phyloP scores from a whole-genome alignment of 768 basidiomycete genomes.

The Rhizopogon sp. region DNA sequence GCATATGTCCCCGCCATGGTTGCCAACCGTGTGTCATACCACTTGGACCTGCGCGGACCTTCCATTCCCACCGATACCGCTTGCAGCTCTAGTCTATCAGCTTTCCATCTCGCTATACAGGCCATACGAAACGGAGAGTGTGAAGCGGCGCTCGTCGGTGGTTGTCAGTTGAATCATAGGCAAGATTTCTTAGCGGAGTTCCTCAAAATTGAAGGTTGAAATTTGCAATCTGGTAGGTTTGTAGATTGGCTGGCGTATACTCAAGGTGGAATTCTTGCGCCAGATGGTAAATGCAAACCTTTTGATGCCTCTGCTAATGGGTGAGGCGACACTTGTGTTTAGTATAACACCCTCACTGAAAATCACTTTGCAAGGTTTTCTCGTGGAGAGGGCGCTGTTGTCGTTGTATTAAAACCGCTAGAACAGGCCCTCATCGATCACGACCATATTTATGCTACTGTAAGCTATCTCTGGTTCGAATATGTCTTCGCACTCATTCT shows the following conservation, averaged over 20 bases:
- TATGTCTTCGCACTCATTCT: background rate
- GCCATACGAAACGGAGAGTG: constrained; percentile 40
- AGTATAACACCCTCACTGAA: background rate
- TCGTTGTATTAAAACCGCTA: constrained; percentile 36
- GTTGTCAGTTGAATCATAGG: constrained; percentile 39
- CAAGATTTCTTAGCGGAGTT: constrained; percentile 10
- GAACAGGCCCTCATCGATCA: constrained; percentile 32
- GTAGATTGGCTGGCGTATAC: constrained; percentile 33
- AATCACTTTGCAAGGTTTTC: constrained; percentile 25
- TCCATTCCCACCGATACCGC: constrained; percentile 47
- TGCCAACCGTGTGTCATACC: constrained; percentile 32
- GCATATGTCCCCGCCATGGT: constrained; percentile 30
- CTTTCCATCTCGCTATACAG: constrained; percentile 44
- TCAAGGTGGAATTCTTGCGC: constrained; percentile 33
- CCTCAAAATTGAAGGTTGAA: background rate
- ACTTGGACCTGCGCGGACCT: constrained; percentile 37
- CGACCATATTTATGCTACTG: constrained; percentile 37
- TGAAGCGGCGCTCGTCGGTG: constrained; percentile 42
- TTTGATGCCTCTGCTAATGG: constrained; percentile 41
- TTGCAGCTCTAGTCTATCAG: constrained; percentile 43
- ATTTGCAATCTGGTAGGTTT: constrained; percentile 16
- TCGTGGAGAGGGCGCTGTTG: constrained; percentile 33
- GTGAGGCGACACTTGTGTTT: constrained; percentile 17
- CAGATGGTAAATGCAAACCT: constrained; percentile 38
- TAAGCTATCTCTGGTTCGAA: constrained; percentile 10